Conservation (phyloP, 1,284 basidiomycete genomes). For the Pisolithus thermaeus region DNA sequence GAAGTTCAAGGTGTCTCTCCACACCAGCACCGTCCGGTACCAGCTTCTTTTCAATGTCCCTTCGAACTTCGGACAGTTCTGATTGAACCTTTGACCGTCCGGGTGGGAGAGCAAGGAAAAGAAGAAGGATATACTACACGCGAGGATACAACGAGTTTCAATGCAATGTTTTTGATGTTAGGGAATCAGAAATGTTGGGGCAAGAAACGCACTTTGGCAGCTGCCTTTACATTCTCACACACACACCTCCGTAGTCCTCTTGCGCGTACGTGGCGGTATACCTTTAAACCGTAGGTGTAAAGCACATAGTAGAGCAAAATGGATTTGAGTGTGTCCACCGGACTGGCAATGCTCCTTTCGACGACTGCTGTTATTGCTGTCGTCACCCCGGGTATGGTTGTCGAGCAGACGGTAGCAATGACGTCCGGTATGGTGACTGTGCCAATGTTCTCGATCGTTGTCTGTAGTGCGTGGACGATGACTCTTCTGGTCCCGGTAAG, state of each 20-base stretch:
- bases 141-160: neutral
- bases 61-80: conserved; percentile 65
- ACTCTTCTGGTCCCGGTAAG: neutral
- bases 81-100: conserved; percentile 60
- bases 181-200: too few relatives aligned
- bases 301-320: conserved; percentile 60
- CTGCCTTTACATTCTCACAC: conserved; percentile 53
- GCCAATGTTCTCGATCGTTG: neutral
- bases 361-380: neutral
- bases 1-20: conserved; percentile 61
- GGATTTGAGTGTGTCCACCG: conserved; percentile 37
- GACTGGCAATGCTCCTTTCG: neutral
- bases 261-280: conserved; percentile 69
- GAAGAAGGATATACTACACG: conserved; percentile 49
- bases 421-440: neutral
- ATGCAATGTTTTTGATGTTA: neutral
- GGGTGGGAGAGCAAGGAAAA: conserved; percentile 65
- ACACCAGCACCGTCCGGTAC: conserved; percentile 57
- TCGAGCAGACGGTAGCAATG: neutral
- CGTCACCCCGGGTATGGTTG: neutral
- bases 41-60: conserved; percentile 65
- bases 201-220: conserved; percentile 43
- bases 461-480: neutral
- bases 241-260: conserved; percentile 52
- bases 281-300: conserved; percentile 43